Evolutionary conservation across 257 asterid genomes (phyloP).

Genomic region (Knoxia roxburghii): DNA sequence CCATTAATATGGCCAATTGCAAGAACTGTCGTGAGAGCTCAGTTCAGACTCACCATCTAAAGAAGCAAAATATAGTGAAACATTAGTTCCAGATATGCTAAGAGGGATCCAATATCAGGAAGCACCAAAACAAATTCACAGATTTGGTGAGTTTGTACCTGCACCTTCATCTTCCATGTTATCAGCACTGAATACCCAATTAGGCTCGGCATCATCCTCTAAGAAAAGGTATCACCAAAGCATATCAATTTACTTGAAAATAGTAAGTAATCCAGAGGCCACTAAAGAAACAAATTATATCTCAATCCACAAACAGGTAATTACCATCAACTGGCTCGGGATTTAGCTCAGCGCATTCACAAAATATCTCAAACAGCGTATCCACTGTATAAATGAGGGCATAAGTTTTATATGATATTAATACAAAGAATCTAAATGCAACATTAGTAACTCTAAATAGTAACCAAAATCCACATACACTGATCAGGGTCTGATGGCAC

Average conservation of each 20-base stretch:
- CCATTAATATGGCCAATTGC: conserved; percentile 76
- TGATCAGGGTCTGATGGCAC: conserved; percentile 81
- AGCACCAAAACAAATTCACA: background rate
- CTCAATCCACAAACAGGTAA: conserved; percentile 11
- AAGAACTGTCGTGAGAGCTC: conserved; percentile 36
- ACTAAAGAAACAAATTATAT: background rate
- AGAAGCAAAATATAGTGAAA: background rate
- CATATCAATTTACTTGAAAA: conserved; percentile 4
- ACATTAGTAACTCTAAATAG: background rate
- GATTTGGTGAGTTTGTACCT: conserved; percentile 28
- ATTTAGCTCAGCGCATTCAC: conserved; percentile 97
- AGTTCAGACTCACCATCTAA: conserved; percentile 56
- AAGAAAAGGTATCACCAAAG: conserved; percentile 18
- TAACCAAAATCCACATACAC: conserved; percentile 28
- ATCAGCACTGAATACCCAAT: conserved; percentile 84
- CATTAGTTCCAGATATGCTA: background rate
- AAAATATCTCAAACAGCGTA: conserved; percentile 60
- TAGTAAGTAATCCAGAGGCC: conserved; percentile 1
- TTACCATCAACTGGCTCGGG: conserved; percentile 77
- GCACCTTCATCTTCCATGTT: conserved; percentile 47
- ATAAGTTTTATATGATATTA: background rate
- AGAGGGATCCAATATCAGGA: background rate
- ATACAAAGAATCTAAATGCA: background rate
- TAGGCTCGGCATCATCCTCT: conserved; percentile 63
- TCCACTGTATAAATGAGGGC: conserved; percentile 52